Base-by-base conservation (phyloP, 495 filamentous ascomycete species). In the Aspergillus steynii region DNA sequence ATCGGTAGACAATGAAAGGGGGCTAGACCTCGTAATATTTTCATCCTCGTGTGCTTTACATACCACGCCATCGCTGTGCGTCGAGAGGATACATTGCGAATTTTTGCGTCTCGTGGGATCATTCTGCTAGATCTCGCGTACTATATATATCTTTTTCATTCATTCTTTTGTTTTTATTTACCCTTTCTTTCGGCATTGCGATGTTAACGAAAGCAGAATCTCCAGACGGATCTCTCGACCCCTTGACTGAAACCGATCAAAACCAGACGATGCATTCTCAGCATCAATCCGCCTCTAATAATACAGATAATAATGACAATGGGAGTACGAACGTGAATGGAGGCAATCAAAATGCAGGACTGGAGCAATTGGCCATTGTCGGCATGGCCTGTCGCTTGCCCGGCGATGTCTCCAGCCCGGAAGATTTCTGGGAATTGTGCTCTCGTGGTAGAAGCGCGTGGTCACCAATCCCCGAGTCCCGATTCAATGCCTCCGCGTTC, bases 371-470 rank as follows among this genome's bases (percentile, higher is more conserved):
- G 45, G 81, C 80, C 31, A 70, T 85, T 14, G 71, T 85, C 20
- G 81, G 80, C 8, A 75, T 81, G 68, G 66, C 81, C 20, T 80
- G 80, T 53, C 71, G 79, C 26, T 69, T 83, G 12, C 78, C 80
- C 8, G 78, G 77, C 15, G 70, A 81, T 55, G 83, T 83, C 25
- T 71, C 77, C n/a, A 84, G 72, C 15, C 75, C 82, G 10, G 81
- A 81, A 26, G 76, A 82, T 50, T 83, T 88, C 56, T 87, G 84
- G 83, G 78, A 86, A 20, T 66, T 87, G 5, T 74, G 69, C 50
- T 65, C 68, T 3, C 61, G 68, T 48, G 69, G 56, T 1, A 65
- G 65, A 52, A 71, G 68, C 56, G 61, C 68, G 6, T 73, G 71
- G 71, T 71, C 71, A 6, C 53, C 58, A 26, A 54, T 56, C 15